Evolutionary conservation across 208 protist species (phyloP), one percentile per base, ranked within the genome.

Genomic region (Angomonas ambiguus): DNA sequence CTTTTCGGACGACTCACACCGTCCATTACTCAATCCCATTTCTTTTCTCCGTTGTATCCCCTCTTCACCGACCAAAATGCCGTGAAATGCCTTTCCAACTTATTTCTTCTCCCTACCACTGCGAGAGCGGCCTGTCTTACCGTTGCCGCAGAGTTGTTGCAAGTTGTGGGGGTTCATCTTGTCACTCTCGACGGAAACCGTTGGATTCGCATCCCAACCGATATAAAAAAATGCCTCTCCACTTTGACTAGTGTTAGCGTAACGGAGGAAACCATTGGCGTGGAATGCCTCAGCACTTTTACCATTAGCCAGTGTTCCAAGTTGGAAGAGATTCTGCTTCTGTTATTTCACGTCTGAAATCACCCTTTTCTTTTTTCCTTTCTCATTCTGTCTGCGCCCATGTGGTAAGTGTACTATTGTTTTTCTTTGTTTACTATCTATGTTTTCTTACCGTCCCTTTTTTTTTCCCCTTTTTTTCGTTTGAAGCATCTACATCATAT

Each of bases 1-100:
- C 41, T 70, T 8, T 62, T 77, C 27, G 67, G 72, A 8, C 67
- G 5, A 41, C 35, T 41, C 35, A n/a, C n/a, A n/a, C n/a, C n/a
- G n/a, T n/a, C n/a, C n/a, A n/a, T n/a, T n/a, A n/a, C n/a, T n/a
- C n/a, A n/a, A n/a, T n/a, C 65, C 65, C 35, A 64, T 20, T 64
- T 45, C 25, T 62, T 4, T 2, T 24, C 61, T 1, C 13, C 34
- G n/a, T n/a, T 32, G 20, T 65, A 62, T 11, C 65, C 51, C 20
- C 25, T 51, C 0, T n/a, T 77, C 5, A 16, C 16, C 10, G 65
- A 66, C 38, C 20, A 6, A 6, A 20, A 25, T 18, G 8, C 24
- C 49, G 16, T 5, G 49, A 55, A 27, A 55, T 55, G 49, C 49
- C 24, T 20, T n/a, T 27, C 24, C 49, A 55, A 55, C 24, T 10